Percentiles rank a stretch among this genome's conserved stretches.
These are phyloP conservation scores for Thozetella sp. DNA, from an alignment of 495 filamentous ascomycete species.

Conservation along the genomic window DNA sequence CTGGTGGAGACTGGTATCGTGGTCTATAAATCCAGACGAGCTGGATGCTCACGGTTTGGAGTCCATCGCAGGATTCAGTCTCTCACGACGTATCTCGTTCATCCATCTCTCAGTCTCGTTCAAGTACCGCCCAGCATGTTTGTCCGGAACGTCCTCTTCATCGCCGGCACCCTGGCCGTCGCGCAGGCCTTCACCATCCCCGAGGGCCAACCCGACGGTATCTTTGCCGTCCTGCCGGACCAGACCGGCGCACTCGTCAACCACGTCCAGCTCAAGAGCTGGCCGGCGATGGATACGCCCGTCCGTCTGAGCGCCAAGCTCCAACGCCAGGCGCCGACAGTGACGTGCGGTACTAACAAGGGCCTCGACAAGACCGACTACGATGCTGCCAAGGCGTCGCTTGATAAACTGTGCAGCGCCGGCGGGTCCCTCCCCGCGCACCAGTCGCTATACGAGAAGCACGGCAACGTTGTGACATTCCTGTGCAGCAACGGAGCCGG, in stretches of 20 bases:
- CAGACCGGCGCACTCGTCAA: not conserved
- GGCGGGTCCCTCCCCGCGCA: not conserved
- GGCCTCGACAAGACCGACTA: not conserved
- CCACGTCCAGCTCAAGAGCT: not conserved
- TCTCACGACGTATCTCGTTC: no score
- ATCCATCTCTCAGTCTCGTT: no score
- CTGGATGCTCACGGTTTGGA: no score
- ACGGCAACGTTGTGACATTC: constrained; percentile 1
- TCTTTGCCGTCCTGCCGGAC: not conserved
- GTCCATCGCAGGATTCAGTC: no score
- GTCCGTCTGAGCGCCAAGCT: not conserved
- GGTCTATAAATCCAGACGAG: no score
- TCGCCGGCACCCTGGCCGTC: not conserved
- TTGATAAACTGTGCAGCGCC: constrained; percentile 1
- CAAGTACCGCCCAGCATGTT: no score
- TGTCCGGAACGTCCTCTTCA: not conserved
- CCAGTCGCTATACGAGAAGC: constrained; percentile 1
- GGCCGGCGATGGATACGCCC: not conserved
- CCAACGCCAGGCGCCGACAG: not conserved
- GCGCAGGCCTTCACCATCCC: not conserved
- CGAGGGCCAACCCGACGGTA: not conserved
- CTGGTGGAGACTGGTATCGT: no score
- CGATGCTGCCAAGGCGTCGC: not conserved
- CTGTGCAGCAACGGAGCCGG: not conserved
- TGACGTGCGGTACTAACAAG: not conserved